Conservation (phyloP, 208 protist genomes). For the Trypanosoma boissoni region DNA sequence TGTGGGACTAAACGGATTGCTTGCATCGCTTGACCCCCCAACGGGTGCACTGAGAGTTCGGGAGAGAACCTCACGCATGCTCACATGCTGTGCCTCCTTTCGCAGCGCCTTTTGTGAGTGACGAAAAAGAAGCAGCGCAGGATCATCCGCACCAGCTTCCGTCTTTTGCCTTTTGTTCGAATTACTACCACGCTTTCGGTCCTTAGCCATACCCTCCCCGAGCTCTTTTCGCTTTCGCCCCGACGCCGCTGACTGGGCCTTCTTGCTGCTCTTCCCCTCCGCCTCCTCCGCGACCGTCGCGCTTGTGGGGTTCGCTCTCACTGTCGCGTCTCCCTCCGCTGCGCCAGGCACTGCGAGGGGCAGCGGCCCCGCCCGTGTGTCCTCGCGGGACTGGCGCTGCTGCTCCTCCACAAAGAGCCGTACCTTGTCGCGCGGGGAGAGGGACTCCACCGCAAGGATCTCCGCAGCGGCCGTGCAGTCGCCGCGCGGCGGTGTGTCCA, state of each 20-base stretch:
- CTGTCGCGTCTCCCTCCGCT: too few species aligned
- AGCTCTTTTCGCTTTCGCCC: neutral
- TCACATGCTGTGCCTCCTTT: conserved; percentile 56
- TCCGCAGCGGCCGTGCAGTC: neutral
- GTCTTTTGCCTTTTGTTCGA: conserved; percentile 3
- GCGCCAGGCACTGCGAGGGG: too few species aligned
- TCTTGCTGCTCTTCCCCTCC: neutral
- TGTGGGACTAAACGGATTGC: conserved; percentile 29
- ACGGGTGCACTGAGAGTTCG: conserved; percentile 20
- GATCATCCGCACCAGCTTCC: conserved; percentile 21
- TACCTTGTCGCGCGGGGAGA: conserved; percentile 21
- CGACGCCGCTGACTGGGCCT: neutral
- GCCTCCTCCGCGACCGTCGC: too few species aligned
- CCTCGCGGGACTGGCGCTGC: neutral
- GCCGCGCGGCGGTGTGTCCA: neutral
- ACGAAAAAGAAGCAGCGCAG: conserved; percentile 40
- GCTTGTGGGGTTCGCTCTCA: too few species aligned
- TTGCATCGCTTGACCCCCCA: conserved; percentile 7
- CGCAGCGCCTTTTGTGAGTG: conserved; percentile 66
- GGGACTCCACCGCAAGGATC: conserved; percentile 12
- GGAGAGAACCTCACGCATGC: conserved; percentile 61
- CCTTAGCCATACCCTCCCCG: neutral
- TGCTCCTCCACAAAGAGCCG: conserved; percentile 24
- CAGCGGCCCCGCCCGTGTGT: too few species aligned
- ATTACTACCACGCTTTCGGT: too few species aligned